Conservation (phyloP, 2,329 filamentous ascomycete genomes). For the Whalleya microplaca region DNA sequence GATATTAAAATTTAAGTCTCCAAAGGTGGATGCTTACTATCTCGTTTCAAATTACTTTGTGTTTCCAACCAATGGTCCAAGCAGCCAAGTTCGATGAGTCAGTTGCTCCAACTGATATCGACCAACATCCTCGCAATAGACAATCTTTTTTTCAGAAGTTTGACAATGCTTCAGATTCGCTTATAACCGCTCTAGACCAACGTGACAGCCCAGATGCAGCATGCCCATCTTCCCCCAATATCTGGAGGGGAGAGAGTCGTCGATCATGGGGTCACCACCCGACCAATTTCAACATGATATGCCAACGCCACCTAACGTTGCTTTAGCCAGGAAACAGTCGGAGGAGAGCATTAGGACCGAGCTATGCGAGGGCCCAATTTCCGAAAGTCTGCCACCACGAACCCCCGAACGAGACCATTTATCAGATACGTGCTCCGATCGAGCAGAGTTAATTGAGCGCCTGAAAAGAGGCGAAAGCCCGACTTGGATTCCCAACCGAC, state of each 20-base stretch:
- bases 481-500: constrained; percentile 70
- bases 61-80: constrained; percentile 19
- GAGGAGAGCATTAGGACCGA: constrained; percentile 66
- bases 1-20: too few species aligned
- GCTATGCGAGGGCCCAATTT: constrained; percentile 61
- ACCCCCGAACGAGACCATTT: constrained; percentile 37
- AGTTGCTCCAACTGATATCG: constrained; percentile 9
- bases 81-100: constrained; percentile 22
- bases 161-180: constrained; percentile 8
- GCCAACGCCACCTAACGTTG: not conserved
- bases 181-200: constrained; percentile 23
- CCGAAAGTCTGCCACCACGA: constrained; percentile 44
- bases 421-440: constrained; percentile 57
- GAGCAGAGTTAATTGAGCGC: constrained; percentile 80
- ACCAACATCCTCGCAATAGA: not conserved
- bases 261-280: constrained; percentile 31
- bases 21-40: constrained; percentile 9
- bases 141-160: not conserved
- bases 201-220: constrained; percentile 14
- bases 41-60: constrained; percentile 13
- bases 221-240: constrained; percentile 66
- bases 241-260: constrained; percentile 39
- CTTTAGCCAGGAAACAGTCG: constrained; percentile 47
- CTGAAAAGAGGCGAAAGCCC: constrained; percentile 81
- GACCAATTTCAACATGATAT: constrained; percentile 11